These are phyloP conservation scores for Spergularia marina DNA, from an alignment of 148 eudicot species.

Conservation along the genomic window DNA sequence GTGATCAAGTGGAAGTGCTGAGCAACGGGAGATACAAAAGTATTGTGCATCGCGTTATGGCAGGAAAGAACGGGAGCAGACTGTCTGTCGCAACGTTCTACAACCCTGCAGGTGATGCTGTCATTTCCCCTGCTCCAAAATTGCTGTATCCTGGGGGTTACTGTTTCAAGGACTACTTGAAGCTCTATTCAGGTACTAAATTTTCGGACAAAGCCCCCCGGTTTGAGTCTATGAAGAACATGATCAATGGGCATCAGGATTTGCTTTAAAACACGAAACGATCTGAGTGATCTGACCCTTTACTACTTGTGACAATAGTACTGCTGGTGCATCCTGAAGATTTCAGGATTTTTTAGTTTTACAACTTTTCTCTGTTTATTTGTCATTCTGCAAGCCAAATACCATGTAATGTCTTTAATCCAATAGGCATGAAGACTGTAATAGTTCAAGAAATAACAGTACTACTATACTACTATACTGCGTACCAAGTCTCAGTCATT, in stretches of 20 bases:
- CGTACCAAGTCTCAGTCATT: too few relatives aligned
- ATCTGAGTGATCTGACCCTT: not conserved
- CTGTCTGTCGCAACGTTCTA: constrained; percentile 84
- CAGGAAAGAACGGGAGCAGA: constrained; percentile 61
- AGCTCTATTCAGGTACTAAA: constrained; percentile 58
- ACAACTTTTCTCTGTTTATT: not conserved
- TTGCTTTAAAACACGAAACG: not conserved
- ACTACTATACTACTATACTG: too few relatives aligned
- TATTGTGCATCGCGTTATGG: constrained; percentile 62
- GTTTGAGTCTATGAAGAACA: constrained; percentile 59
- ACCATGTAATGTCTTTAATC: not conserved
- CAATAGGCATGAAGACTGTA: too few relatives aligned
- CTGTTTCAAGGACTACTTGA: constrained; percentile 62
- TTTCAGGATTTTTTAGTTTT: not conserved
- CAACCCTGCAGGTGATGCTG: constrained; percentile 72
- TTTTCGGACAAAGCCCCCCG: constrained; percentile 60
- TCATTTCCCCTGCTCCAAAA: constrained; percentile 55
- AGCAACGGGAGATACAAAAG: constrained; percentile 78
- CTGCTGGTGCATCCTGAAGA: too few relatives aligned
- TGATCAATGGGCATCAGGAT: constrained; percentile 24
- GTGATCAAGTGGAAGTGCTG: constrained; percentile 76
- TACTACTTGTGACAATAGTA: not conserved
- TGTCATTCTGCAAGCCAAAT: not conserved
- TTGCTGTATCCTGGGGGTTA: constrained; percentile 49
- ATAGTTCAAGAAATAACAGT: too few relatives aligned